These are phyloP conservation scores for Aspergillus pseudotamarii DNA, from an alignment of 2,329 filamentous ascomycete species.

Conservation along the genomic window DNA sequence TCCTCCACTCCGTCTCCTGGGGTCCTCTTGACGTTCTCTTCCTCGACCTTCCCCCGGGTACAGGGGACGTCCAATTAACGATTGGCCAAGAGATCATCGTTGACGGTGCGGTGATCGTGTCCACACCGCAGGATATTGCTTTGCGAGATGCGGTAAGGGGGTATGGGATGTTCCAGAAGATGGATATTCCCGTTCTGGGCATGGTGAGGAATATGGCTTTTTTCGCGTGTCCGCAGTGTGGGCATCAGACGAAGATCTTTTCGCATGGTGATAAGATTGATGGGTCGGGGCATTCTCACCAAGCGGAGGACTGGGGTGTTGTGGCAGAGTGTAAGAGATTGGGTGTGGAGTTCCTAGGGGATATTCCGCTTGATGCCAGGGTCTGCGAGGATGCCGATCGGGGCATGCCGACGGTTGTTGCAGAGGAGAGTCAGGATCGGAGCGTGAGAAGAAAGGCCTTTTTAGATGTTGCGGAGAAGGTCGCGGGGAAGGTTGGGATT, in stretches of 20 bases:
- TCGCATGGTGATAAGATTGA: slow-evolving; percentile 45
- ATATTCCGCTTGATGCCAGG: slow-evolving; percentile 82
- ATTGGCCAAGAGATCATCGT: slow-evolving; percentile 93
- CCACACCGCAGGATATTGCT: slow-evolving; percentile 90
- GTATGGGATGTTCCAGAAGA: slow-evolving; percentile 88
- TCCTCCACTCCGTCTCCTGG: slow-evolving; percentile 95
- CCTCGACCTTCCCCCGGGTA: slow-evolving; percentile 89
- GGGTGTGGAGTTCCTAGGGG: slow-evolving; percentile 77
- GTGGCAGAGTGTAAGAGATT: slow-evolving; percentile 70
- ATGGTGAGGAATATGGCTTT: slow-evolving; percentile 92
- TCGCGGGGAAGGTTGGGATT: slow-evolving; percentile 49
- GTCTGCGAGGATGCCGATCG: slow-evolving; percentile 87
- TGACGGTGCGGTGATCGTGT: slow-evolving; percentile 81
- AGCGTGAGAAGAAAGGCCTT: slow-evolving; percentile 75
- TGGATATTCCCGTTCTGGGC: slow-evolving; percentile 75
- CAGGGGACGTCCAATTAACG: slow-evolving; percentile 94
- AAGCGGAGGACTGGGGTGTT: slow-evolving; percentile 61
- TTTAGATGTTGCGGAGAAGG: slow-evolving; percentile 64
- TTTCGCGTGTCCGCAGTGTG: slow-evolving; percentile 79
- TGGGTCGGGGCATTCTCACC: slow-evolving; percentile 17
- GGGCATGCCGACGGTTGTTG: slow-evolving; percentile 87
- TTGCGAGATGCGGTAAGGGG: slow-evolving; percentile 90
- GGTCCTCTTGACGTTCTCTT: slow-evolving; percentile 84
- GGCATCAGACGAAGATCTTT: slow-evolving; percentile 74
- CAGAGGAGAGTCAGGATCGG: slow-evolving; percentile 65